phyloP scores from a whole-genome alignment of 2,329 filamentous ascomycete genomes.

The Ceratocystis destructans region DNA sequence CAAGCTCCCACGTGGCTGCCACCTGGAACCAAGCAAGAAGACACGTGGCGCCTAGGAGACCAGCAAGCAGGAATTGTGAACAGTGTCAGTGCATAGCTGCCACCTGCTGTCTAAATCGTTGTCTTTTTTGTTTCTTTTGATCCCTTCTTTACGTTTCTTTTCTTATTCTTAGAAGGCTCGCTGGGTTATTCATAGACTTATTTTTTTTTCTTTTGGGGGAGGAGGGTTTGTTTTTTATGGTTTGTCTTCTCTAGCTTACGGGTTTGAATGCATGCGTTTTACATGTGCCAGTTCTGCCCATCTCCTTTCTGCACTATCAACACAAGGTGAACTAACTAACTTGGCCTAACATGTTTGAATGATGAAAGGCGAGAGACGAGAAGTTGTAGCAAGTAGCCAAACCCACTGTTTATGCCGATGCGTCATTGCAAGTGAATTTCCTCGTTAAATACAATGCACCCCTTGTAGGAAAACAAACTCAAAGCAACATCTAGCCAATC shows the following conservation, averaged over 20 bases:
- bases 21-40: constrained; percentile 71
- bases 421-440: neutral
- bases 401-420: neutral
- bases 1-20: constrained; percentile 47
- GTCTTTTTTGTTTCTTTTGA: constrained; percentile 27
- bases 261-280: constrained; percentile 1
- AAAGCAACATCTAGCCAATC: neutral
- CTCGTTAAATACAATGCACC: neutral
- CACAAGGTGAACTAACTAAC: neutral
- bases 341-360: neutral
- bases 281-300: no score
- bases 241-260: neutral
- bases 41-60: constrained; percentile 53
- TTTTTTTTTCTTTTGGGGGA: neutral
- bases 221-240: constrained; percentile 2
- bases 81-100: constrained; percentile 22
- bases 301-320: neutral
- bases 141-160: constrained; percentile 22
- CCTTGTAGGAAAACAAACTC: neutral
- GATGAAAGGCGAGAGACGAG: neutral
- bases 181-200: constrained; percentile 6
- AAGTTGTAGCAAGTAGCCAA: neutral
- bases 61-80: constrained; percentile 19
- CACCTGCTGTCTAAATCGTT: constrained; percentile 11
- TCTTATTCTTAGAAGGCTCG: constrained; percentile 2